phyloP scores from a whole-genome alignment of 495 filamentous ascomycete species.

The Hypoxylon trugodes region DNA sequence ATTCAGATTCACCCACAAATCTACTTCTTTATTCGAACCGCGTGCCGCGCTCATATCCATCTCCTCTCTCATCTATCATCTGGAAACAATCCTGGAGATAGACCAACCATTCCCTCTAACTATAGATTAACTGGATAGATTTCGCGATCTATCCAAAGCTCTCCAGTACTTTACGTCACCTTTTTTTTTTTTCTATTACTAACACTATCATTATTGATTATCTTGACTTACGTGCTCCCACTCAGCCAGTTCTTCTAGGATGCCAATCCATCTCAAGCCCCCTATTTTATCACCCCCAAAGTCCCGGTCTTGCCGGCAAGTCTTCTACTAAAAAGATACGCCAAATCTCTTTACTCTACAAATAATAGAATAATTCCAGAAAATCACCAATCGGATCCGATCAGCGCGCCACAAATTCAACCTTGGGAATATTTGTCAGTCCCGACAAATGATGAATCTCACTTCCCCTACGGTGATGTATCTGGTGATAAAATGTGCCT shows the following conservation, averaged over 20 bases:
- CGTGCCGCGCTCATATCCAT: neutral
- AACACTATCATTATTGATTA: neutral
- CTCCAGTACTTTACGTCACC: no score
- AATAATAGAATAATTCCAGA: conserved; percentile 39
- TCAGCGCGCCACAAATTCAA: conserved; percentile 31
- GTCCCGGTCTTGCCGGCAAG: neutral
- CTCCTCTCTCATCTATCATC: neutral
- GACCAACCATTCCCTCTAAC: neutral
- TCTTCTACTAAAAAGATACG: neutral
- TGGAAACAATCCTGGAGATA: neutral
- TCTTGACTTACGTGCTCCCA: neutral
- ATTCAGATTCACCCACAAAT: conserved; percentile 6
- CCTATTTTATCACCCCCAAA: conserved; percentile 4
- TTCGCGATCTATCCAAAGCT: neutral
- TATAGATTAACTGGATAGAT: neutral
- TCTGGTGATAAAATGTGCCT: conserved; percentile 36
- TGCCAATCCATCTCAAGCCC: neutral
- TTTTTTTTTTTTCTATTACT: no score
- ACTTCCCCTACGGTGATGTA: conserved; percentile 22
- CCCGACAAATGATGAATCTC: conserved; percentile 33
- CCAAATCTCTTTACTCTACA: no score
- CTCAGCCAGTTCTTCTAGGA: neutral
- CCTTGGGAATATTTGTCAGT: conserved; percentile 24
- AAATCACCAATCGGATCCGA: conserved; percentile 37
- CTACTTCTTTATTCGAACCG: conserved; percentile 3